Evolutionary conservation across 2,329 filamentous ascomycete genomes (phyloP), one percentile per base, ranked within the genome.

Genomic region (Eutypa lata): DNA sequence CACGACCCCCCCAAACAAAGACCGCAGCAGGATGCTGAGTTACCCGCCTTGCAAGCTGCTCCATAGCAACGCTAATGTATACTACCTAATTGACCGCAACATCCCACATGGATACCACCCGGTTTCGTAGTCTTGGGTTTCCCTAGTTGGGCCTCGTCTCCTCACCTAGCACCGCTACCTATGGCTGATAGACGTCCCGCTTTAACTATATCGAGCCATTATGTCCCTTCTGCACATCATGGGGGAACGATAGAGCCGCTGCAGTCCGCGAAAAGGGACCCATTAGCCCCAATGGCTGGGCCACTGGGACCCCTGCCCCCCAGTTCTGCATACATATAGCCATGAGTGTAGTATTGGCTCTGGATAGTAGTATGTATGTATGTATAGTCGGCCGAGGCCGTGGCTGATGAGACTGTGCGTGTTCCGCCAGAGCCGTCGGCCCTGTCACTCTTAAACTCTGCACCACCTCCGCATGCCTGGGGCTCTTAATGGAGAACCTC

Each of bases 361-460:
- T 55, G 51, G 58, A 63, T 57, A 58, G 54, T 51, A 21, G 53
- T 50, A n/a, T n/a, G n/a, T n/a, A n/a, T n/a, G n/a, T n/a, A n/a
- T n/a, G n/a, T n/a, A 58, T 56, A 45, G 61, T 60, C 63, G 65
- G 69, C 65, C 69, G 63, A 64, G 65, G 64, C 63, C 62, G 58
- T 68, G 66, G 65, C 64, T 67, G 61, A 61, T 60, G 59, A 63
- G 56, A 64, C 62, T 65, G 51, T 51, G 54, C 59, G 57, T 55
- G 64, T 65, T 65, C 55, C 55, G 53, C 48, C 50, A 53, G 55
- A 66, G 69, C 66, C 71, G 67, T 69, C 61, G 51, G 56, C 64
- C 69, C 63, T 69, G 66, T 71, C 66, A 59, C 64, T 68, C 73
- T 72, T 75, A 75, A 75, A 73, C 71, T 65, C 64, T 52, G 53